These are phyloP conservation scores for Kwoniella europaea DNA, from an alignment of 768 basidiomycete species.

Conservation along the genomic window DNA sequence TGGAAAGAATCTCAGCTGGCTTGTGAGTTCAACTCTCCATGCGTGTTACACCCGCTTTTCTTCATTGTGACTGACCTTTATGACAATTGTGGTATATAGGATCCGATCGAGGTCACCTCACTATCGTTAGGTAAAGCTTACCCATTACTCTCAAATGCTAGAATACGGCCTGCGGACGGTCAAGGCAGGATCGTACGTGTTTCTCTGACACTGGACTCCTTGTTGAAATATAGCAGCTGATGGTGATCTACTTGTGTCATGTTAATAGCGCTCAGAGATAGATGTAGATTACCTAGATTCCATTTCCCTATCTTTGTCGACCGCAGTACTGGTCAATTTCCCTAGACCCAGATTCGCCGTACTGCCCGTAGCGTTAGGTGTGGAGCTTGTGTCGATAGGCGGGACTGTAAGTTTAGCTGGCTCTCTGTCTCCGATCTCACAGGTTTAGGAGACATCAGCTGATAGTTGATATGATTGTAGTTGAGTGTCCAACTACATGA, in stretches of 20 bases:
- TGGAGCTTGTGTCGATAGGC: constrained; percentile 85
- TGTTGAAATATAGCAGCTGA: neutral
- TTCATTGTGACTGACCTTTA: neutral
- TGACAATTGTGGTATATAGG: constrained; percentile 62
- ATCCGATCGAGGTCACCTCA: constrained; percentile 81
- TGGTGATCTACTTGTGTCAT: neutral
- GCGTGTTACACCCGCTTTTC: too few relatives aligned
- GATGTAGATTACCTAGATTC: constrained; percentile 84
- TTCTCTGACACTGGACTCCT: neutral
- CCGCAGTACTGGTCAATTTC: constrained; percentile 60
- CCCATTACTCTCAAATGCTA: constrained; percentile 75
- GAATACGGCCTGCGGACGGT: constrained; percentile 62
- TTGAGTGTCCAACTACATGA: constrained; percentile 54
- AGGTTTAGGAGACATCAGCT: neutral
- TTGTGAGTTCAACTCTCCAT: constrained; percentile 42
- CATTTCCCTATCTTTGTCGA: constrained; percentile 67
- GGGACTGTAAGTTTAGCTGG: constrained; percentile 63
- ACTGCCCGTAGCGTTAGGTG: constrained; percentile 71
- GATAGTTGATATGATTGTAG: constrained; percentile 23
- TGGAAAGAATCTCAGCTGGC: constrained; percentile 65
- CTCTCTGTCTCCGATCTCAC: neutral
- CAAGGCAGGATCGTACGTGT: constrained; percentile 57
- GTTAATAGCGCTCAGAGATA: constrained; percentile 73
- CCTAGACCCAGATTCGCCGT: constrained; percentile 61
- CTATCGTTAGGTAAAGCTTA: constrained; percentile 81